Conservation (phyloP, 257 asterid genomes). For the Ilex aquifolium region DNA sequence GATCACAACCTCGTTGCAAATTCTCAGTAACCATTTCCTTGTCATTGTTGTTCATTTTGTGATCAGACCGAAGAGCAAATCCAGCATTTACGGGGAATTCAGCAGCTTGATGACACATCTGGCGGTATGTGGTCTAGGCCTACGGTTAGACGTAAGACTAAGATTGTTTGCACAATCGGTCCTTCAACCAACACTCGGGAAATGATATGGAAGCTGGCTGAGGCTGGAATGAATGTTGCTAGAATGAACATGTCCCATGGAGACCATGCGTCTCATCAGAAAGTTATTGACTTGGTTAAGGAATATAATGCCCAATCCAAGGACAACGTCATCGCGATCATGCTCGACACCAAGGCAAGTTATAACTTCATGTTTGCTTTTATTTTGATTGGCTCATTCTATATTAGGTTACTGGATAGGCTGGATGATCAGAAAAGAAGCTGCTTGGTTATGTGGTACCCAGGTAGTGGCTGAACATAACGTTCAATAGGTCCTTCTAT, state of each 20-base stretch:
- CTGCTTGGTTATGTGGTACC: too few relatives aligned
- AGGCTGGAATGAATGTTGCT: conserved; percentile 98
- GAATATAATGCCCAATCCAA: conserved; percentile 81
- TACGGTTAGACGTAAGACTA: conserved; percentile 78
- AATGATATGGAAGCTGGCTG: conserved; percentile 98
- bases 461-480: too few relatives aligned
- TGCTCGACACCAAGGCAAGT: conserved; percentile 97
- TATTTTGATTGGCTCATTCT: not conserved
- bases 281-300: conserved; percentile 92
- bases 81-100: conserved; percentile 46
- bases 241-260: conserved; percentile 97
- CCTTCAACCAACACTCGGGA: conserved; percentile 88
- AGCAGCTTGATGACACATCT: conserved; percentile 51
- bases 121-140: conserved; percentile 69
- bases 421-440: too few relatives aligned
- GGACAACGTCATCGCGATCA: conserved; percentile 90
- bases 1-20: too few relatives aligned
- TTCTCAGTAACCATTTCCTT: not conserved
- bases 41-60: conserved; percentile 1
- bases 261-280: conserved; percentile 95
- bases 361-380: not conserved
- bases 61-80: conserved; percentile 53
- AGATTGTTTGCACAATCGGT: conserved; percentile 95
- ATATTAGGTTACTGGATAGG: not conserved
- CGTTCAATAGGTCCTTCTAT: too few relatives aligned